These are phyloP conservation scores for Geotrichum aggregatum DNA, from an alignment of 1,139 yeast species.

Conservation along the genomic window DNA sequence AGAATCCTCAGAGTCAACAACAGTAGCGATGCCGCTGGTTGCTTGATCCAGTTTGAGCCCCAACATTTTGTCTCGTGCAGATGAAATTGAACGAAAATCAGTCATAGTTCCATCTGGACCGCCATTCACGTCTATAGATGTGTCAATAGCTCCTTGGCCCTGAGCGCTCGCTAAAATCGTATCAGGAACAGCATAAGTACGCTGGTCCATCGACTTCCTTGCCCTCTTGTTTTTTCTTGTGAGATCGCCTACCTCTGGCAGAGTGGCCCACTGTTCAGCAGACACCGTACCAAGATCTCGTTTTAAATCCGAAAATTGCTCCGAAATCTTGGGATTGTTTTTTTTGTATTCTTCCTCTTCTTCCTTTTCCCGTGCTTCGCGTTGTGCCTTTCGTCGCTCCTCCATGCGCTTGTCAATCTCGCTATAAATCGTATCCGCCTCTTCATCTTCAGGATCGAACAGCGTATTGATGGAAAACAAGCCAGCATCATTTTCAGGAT, in stretches of 20 bases:
- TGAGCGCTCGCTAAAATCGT: conserved; percentile 44
- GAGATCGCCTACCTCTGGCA: conserved; percentile 88
- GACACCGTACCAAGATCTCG: conserved; percentile 56
- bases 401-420: conserved; percentile 58
- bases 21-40: conserved; percentile 19
- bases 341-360: conserved; percentile 30
- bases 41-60: conserved; percentile 47
- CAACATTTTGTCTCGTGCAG: conserved; percentile 52
- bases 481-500: conserved; percentile 43
- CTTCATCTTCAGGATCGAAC: conserved; percentile 56
- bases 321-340: conserved; percentile 38
- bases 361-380: conserved; percentile 37
- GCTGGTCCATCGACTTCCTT: conserved; percentile 58
- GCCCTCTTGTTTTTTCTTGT: conserved; percentile 74
- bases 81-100: conserved; percentile 49
- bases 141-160: conserved; percentile 37
- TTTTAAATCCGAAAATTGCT: conserved; percentile 58
- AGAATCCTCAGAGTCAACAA: conserved; percentile 23
- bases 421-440: conserved; percentile 69
- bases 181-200: conserved; percentile 85
- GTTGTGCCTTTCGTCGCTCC: conserved; percentile 39
- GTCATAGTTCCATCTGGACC: conserved; percentile 37
- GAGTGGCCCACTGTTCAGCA: conserved; percentile 68
- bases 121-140: conserved; percentile 34
- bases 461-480: conserved; percentile 33